Evolutionary conservation across 805 yeast genomes (phyloP).

Genomic region (Ogataea methanolica): DNA sequence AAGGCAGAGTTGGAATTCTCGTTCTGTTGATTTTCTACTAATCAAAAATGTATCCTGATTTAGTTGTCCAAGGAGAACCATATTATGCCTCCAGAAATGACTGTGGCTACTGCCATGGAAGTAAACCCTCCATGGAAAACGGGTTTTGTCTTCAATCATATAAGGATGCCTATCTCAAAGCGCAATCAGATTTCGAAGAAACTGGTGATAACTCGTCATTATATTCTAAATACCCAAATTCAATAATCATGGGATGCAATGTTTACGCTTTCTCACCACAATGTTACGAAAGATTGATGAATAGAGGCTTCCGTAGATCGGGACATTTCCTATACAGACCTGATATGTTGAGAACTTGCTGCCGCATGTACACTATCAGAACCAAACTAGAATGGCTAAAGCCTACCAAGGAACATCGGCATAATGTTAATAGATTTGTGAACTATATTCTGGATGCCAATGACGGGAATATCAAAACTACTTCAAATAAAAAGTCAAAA

Average conservation of each 20-base stretch:
- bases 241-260: constrained; percentile 22
- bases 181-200: background rate
- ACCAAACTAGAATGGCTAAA: constrained; percentile 44
- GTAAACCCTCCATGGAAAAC: constrained; percentile 27
- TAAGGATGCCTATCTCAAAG: constrained; percentile 7
- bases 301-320: constrained; percentile 75
- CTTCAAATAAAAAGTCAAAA: constrained; percentile 1
- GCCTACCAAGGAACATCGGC: constrained; percentile 62
- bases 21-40: no score
- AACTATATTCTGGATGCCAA: constrained; percentile 28
- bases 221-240: constrained; percentile 18
- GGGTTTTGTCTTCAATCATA: constrained; percentile 36
- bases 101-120: constrained; percentile 75
- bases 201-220: constrained; percentile 1
- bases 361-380: constrained; percentile 75
- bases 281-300: constrained; percentile 61
- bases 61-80: background rate
- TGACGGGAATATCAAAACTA: background rate
- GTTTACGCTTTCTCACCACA: constrained; percentile 29
- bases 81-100: background rate
- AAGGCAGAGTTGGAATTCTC: no score
- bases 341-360: constrained; percentile 69
- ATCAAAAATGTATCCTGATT: background rate
- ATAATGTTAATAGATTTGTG: constrained; percentile 57
- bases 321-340: constrained; percentile 57